These are phyloP conservation scores for Colletotrichum spaethianum DNA, from an alignment of 2,329 filamentous ascomycete genomes.

Conservation along the genomic window DNA sequence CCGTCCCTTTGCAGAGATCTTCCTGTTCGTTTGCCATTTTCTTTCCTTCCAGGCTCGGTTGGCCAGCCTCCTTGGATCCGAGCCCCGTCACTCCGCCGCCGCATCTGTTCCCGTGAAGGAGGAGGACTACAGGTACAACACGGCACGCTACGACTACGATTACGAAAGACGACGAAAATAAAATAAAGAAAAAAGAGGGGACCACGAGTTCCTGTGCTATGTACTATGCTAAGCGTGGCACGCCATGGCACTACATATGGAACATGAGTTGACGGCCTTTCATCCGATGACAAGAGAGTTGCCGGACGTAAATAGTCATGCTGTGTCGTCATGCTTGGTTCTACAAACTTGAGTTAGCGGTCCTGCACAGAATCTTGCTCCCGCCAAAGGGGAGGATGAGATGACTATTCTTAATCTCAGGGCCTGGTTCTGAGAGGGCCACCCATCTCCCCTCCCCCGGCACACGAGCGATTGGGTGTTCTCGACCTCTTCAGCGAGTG, in stretches of 20 bases:
- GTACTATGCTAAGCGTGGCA: background rate
- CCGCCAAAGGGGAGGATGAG: background rate
- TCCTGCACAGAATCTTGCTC: background rate
- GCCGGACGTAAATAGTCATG: background rate
- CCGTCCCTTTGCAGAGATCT: constrained; percentile 11
- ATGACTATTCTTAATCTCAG: background rate
- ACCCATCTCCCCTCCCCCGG: too few relatives aligned
- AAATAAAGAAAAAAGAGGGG: background rate
- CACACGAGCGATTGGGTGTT: background rate
- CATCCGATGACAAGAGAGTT: background rate
- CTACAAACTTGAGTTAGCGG: background rate
- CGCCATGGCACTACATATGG: background rate
- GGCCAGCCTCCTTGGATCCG: constrained; percentile 34
- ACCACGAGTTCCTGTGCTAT: background rate
- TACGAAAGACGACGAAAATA: too few relatives aligned
- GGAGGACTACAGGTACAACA: background rate
- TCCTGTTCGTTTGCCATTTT: constrained; percentile 12
- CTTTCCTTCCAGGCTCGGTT: constrained; percentile 32
- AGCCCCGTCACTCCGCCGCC: constrained; percentile 13
- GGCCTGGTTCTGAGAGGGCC: too few relatives aligned
- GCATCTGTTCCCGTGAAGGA: background rate
- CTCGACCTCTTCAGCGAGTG: background rate
- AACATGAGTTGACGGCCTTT: constrained; percentile 1
- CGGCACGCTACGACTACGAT: background rate
- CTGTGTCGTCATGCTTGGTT: constrained; percentile 1